phyloP scores from a whole-genome alignment of 371 early-diverging fungal species.

The Mortierella sp. region DNA sequence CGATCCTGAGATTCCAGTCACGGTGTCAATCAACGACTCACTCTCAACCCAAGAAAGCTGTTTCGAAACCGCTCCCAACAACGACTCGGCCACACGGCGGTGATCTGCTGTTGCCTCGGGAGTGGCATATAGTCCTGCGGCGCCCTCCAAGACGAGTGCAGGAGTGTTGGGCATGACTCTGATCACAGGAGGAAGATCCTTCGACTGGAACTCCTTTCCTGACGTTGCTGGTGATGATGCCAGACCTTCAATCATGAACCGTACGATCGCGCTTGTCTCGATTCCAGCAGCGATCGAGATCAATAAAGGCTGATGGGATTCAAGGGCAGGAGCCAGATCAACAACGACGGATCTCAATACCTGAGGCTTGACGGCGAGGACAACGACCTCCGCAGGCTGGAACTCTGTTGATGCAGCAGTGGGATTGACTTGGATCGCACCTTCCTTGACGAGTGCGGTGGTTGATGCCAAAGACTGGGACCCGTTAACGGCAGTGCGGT shows the following conservation, averaged over 20 bases:
- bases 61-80: constrained; percentile 80
- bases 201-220: constrained; percentile 7
- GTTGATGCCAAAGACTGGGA: constrained; percentile 12
- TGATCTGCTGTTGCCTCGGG: constrained; percentile 67
- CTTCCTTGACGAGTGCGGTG: constrained; percentile 19
- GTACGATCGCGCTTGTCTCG: constrained; percentile 72
- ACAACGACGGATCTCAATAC: constrained; percentile 78
- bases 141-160: constrained; percentile 87
- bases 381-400: constrained; percentile 76
- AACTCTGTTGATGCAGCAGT: constrained; percentile 29
- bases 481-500: constrained; percentile 58
- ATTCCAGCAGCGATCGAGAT: constrained; percentile 94
- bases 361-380: constrained; percentile 93
- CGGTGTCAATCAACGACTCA: constrained; percentile 85
- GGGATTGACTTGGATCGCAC: constrained; percentile 44
- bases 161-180: constrained; percentile 97
- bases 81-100: constrained; percentile 67
- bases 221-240: neutral
- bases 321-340: constrained; percentile 56
- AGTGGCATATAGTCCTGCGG: constrained; percentile 86
- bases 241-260: constrained; percentile 69
- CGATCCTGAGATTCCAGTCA: constrained; percentile 88
- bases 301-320: constrained; percentile 67
- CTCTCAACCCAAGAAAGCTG: constrained; percentile 82
- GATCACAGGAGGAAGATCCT: constrained; percentile 68